Base-by-base conservation (phyloP, 1,284 basidiomycete genomes). In the Blastosporella zonata region DNA sequence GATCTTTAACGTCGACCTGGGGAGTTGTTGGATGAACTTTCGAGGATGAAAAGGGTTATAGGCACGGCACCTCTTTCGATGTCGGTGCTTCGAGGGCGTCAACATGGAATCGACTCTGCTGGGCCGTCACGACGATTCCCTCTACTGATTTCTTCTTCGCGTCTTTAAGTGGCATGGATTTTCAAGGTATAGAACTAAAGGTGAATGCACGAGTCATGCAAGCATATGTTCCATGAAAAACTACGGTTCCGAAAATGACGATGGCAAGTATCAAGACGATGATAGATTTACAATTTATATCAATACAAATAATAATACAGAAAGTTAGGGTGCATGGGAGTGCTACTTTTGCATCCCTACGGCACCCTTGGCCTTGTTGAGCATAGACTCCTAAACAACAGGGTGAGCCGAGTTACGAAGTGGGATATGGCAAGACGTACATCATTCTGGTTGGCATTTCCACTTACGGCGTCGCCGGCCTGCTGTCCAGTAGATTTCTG, bases 311-410 rank as follows among this genome's bases (percentile, higher is more conserved):
- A 7, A 33, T 12, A 15, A n/a, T 6, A n/a, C 13, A n/a, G 13
- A 33, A 15, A 4, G 13, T 15, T 12, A 12, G 4, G 4, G 31
- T 3, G 13, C 10, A 10, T 10, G 31, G 6, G n/a, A 4, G 3
- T 18, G 6, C 17, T 35, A 7, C n/a, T 35, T 13, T 36, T 70
- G 71, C 52, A 79, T 57, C 21, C 77, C 75, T 43, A 79, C 60
- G 31, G 75, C 67, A 53, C 74, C 64, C 71, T 79, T 80, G 23
- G 76, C 73, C 68, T 78, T 78, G 58, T 70, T 64, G 13, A 72
- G 37, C 31, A 79, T 44, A 17, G 74, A 73, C 6, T 69, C 67
- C 67, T 74, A 49, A 6, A 35, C 43, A 25, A 6, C 9, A 4
- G 4, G 7, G 7, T 7, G 12, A 3, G 18, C 2, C 3, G 15